Evolutionary conservation across 768 basidiomycete species (phyloP), one percentile per base, ranked within the genome.

Genomic region (Candolleomyces aberdarensis): DNA sequence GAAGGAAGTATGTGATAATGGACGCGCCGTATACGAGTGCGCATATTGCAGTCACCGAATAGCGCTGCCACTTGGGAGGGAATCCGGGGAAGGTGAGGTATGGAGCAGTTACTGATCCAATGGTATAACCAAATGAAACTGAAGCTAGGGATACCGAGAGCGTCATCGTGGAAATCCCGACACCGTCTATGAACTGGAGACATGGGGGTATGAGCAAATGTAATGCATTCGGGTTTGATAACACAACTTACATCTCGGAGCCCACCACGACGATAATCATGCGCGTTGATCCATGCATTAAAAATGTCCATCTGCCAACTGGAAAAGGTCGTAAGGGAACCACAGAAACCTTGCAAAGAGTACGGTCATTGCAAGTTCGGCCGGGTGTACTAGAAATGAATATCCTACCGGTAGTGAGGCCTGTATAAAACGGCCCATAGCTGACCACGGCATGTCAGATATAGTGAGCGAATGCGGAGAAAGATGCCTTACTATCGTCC

Each of bases 241-340:
- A 11, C 36, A 36, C 6, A 36, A 56, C 91, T 62, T 65, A 94
- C 96, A 71, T 91, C 83, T 63, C 84, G 78, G 36, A 98, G 78
- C 56, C 92, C 87, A 54, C 81, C 78, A 52, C 89, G 83, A 58
- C 79, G 70, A 51, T 79, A 81, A 10, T 77, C 72, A 40, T 77
- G 76, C 3, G 81, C 74, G 70, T 98, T 93, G 0, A 89, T 78
- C 86, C 95, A 98, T 0, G 94, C 90, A 57, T 81, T 73, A 68
- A 96, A 98, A 0, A 94, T 74, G 62, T 96, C 92, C 10, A 92
- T 70, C 73, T 98, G 93, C 97, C 97, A 98, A 41, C 88, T 84
- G 15, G 96, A 97, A 77, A 98, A 98, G 2, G 95, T 98, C 10
- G 97, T 99, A 66, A 98, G 74, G 1, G 94, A 96, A 3, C 96